These are phyloP conservation scores for Clathrospora elynae DNA, from an alignment of 2,329 filamentous ascomycete species.

Conservation along the genomic window DNA sequence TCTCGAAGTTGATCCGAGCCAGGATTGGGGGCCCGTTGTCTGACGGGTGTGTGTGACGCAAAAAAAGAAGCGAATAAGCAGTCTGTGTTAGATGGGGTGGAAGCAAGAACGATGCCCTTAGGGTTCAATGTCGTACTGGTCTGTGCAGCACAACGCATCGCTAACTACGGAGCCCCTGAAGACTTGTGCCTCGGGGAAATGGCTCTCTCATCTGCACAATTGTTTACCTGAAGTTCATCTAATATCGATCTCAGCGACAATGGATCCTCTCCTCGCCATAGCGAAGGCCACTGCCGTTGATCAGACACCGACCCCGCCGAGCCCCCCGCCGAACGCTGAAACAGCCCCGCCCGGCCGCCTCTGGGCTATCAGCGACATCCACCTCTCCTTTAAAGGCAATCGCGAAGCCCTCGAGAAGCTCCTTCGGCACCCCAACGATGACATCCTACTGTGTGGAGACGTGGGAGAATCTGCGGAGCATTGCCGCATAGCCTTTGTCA, in stretches of 20 bases:
- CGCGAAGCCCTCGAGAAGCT: conserved; percentile 52
- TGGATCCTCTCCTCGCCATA: conserved; percentile 33
- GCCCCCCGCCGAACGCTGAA: conserved; percentile 15
- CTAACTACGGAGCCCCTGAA: too few relatives aligned
- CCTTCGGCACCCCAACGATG: conserved; percentile 49
- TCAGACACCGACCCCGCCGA: conserved; percentile 11
- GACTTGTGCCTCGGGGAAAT: too few relatives aligned
- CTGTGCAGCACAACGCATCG: too few relatives aligned
- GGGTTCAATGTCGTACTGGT: conserved; percentile 5
- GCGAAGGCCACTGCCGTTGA: conserved; percentile 20
- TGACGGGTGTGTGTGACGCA: too few relatives aligned
- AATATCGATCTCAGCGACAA: conserved; percentile 11
- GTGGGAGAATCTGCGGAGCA: conserved; percentile 46
- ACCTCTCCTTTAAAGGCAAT: conserved; percentile 55
- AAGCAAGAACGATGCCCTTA: not conserved
- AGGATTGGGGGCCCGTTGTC: too few relatives aligned
- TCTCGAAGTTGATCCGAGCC: too few relatives aligned
- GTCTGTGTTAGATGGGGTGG: not conserved
- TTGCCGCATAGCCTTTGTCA: conserved; percentile 43
- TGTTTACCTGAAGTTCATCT: too few relatives aligned
- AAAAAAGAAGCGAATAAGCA: not conserved
- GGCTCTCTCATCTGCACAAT: not conserved
- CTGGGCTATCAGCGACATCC: conserved; percentile 55
- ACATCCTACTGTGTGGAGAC: conserved; percentile 54
- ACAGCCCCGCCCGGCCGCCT: conserved; percentile 35